Conservation (phyloP, 768 basidiomycete genomes). For the Vishniacozyma victoriae region DNA sequence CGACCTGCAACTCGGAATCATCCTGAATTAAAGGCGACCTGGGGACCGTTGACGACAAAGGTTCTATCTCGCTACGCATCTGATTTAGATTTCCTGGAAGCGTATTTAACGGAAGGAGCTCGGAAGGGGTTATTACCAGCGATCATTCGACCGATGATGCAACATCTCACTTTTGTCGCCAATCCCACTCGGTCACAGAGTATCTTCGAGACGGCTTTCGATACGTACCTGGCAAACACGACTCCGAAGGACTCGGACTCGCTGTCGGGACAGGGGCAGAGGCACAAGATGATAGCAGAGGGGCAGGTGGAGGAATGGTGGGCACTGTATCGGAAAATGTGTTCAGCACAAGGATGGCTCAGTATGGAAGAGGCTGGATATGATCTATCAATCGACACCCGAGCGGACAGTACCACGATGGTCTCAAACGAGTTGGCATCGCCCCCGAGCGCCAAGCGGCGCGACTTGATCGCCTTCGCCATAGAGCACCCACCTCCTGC, state of each 20-base stretch:
- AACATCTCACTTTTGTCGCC: conserved; percentile 13
- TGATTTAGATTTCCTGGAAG: conserved; percentile 11
- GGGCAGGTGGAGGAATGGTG: conserved; percentile 17
- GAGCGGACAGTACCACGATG: not conserved
- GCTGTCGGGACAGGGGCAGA: conserved; percentile 1
- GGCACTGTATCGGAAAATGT: conserved; percentile 12
- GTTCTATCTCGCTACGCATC: conserved; percentile 8
- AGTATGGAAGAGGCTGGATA: conserved; percentile 8
- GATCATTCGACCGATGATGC: conserved; percentile 12
- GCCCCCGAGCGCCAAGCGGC: no score
- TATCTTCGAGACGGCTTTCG: conserved; percentile 8
- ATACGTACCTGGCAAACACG: conserved; percentile 2
- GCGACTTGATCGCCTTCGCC: not conserved
- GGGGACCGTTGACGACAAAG: conserved; percentile 19
- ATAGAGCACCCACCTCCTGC: conserved; percentile 5
- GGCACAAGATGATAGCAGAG: conserved; percentile 9
- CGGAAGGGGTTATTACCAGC: conserved; percentile 30
- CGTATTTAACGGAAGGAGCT: conserved; percentile 13
- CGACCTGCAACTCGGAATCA: conserved; percentile 24
- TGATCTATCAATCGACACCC: not conserved
- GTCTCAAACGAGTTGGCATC: not conserved
- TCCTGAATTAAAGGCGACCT: conserved; percentile 14
- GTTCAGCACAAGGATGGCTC: conserved; percentile 23
- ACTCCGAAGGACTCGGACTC: not conserved
- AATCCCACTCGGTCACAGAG: conserved; percentile 1